phyloP scores from a whole-genome alignment of 2,329 filamentous ascomycete genomes.

The Paracamarosporium sp. region DNA sequence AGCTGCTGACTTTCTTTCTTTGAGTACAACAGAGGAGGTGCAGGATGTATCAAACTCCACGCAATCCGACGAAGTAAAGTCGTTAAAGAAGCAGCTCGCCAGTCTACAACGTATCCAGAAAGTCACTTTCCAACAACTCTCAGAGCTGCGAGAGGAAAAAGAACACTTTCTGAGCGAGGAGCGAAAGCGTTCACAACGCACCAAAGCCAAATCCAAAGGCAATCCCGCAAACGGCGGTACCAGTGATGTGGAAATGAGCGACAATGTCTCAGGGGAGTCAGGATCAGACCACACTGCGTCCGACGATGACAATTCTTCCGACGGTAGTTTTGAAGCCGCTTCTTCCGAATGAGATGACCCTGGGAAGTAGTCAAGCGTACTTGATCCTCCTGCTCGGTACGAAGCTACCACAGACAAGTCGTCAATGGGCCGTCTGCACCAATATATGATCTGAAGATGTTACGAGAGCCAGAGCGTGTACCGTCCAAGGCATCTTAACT shows the following conservation, averaged over 20 bases:
- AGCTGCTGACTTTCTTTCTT: conserved; percentile 43
- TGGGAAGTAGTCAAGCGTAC: not conserved
- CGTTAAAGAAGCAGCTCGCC: conserved; percentile 48
- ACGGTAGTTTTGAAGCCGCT: not conserved
- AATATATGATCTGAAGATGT: not conserved
- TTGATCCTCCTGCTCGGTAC: conserved; percentile 1
- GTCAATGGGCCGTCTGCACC: not conserved
- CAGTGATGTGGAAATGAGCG: conserved; percentile 41
- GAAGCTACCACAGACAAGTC: not conserved
- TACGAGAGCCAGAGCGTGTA: not conserved
- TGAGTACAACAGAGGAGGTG: conserved; percentile 14
- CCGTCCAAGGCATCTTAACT: not conserved
- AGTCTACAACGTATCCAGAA: conserved; percentile 54
- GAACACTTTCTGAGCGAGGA: conserved; percentile 43
- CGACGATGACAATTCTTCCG: not conserved
- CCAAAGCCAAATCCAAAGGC: conserved; percentile 27
- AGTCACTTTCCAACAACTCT: conserved; percentile 53
- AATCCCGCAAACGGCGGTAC: conserved; percentile 27
- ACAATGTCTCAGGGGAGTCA: conserved; percentile 15
- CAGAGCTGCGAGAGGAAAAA: conserved; percentile 51
- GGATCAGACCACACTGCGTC: conserved; percentile 10
- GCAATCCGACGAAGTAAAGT: conserved; percentile 39
- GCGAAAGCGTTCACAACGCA: conserved; percentile 32
- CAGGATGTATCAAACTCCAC: conserved; percentile 10
- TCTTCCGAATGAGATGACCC: conserved; percentile 7